phyloP scores from a whole-genome alignment of 176 grass and related monocot species.

The Ananas comosus region DNA sequence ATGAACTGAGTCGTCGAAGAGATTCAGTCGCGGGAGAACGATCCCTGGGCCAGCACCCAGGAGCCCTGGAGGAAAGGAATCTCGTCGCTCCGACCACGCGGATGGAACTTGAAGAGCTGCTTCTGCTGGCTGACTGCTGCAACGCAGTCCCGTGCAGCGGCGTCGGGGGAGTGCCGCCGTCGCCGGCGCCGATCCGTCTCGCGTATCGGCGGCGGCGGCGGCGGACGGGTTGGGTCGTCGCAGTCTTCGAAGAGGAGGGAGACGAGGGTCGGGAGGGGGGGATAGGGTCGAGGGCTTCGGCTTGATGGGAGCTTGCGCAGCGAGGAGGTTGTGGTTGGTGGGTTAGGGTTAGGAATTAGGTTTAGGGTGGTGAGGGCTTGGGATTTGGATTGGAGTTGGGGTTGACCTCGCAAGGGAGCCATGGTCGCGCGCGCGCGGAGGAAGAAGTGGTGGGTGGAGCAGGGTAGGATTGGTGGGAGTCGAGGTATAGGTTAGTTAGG shows the following conservation, averaged over 20 bases:
- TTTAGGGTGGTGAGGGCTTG: too few relatives aligned
- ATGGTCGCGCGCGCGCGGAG: slow-evolving; percentile 32
- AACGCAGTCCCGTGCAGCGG: too few relatives aligned
- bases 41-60: slow-evolving; percentile 34
- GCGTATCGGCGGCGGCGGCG: not conserved
- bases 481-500: not conserved
- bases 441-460: not conserved
- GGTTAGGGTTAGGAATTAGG: too few relatives aligned
- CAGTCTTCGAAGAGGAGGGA: slow-evolving; percentile 4
- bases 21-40: slow-evolving; percentile 68
- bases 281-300: slow-evolving; percentile 36
- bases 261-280: slow-evolving; percentile 24
- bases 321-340: slow-evolving; percentile 25
- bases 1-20: slow-evolving; percentile 97
- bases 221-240: slow-evolving; percentile 18
- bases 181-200: slow-evolving; percentile 27
- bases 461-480: not conserved
- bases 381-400: too few relatives aligned
- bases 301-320: slow-evolving; percentile 96
- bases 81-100: slow-evolving; percentile 70
- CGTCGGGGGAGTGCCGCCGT: not conserved
- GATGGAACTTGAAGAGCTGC: slow-evolving; percentile 18
- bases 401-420: slow-evolving; percentile 47
- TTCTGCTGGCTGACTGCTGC: not conserved
- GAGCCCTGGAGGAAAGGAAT: slow-evolving; percentile 51